phyloP scores from a whole-genome alignment of 352 stramenopile genomes.

The Thalassiosira hispida region DNA sequence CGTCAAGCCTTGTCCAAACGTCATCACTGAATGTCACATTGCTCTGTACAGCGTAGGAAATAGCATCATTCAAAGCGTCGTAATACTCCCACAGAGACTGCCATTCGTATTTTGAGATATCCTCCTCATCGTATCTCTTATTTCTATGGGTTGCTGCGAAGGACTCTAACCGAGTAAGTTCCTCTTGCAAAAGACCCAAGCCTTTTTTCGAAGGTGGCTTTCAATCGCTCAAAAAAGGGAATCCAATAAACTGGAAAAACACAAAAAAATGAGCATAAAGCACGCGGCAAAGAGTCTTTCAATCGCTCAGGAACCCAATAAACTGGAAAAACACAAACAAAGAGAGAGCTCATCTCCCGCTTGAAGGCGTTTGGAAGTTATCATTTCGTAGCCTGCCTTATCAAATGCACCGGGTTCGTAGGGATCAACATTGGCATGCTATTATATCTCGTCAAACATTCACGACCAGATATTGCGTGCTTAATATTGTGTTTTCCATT shows the following conservation, averaged over 20 bases:
- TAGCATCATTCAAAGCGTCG: slow-evolving; percentile 23
- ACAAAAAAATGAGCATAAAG: no score
- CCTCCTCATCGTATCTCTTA: not conserved
- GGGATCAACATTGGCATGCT: slow-evolving; percentile 19
- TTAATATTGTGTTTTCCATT: slow-evolving; percentile 67
- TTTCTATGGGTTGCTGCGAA: not conserved
- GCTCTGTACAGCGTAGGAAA: slow-evolving; percentile 15
- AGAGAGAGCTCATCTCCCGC: slow-evolving; percentile 59
- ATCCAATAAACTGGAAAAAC: slow-evolving; percentile 46
- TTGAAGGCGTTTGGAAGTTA: slow-evolving; percentile 71
- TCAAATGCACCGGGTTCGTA: not conserved
- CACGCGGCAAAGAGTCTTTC: slow-evolving; percentile 23
- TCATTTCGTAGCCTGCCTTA: slow-evolving; percentile 35
- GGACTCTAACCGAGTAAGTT: slow-evolving; percentile 17
- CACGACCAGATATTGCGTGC: no score
- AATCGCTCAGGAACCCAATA: slow-evolving; percentile 21
- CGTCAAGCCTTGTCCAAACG: slow-evolving; percentile 11
- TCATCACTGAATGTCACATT: not conserved
- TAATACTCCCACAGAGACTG: slow-evolving; percentile 28
- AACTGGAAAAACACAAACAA: slow-evolving; percentile 58
- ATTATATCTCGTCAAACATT: no score
- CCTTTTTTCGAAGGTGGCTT: slow-evolving; percentile 27
- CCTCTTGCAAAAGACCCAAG: slow-evolving; percentile 14
- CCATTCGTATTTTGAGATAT: slow-evolving; percentile 29
- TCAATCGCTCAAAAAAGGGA: slow-evolving; percentile 29